These are phyloP conservation scores for Aspergillus fumigatus DNA, from an alignment of 2,329 filamentous ascomycete species.

Conservation along the genomic window DNA sequence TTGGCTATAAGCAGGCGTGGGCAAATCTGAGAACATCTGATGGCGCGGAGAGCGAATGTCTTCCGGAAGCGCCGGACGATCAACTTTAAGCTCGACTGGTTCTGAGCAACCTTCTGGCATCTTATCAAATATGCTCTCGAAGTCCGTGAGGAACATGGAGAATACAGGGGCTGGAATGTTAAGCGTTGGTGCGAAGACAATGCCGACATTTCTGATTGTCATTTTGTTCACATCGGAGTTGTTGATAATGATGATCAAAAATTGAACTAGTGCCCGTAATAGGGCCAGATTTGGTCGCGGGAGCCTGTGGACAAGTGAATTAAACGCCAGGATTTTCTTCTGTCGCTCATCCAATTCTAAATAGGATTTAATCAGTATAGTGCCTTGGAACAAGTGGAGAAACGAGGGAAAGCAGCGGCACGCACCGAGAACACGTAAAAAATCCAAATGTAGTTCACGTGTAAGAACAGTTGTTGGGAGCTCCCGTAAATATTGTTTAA, in stretches of 20 bases:
- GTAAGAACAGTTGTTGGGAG: conserved; percentile 88
- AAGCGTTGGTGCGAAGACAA: conserved; percentile 94
- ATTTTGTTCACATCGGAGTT: conserved; percentile 92
- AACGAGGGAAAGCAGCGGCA: conserved; percentile 1
- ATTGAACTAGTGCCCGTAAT: conserved; percentile 78
- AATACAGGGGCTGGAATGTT: conserved; percentile 96
- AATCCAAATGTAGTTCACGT: conserved; percentile 82
- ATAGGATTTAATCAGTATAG: conserved; percentile 6
- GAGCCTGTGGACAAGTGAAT: conserved; percentile 72
- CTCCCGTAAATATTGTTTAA: conserved; percentile 92
- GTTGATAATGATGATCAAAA: conserved; percentile 87
- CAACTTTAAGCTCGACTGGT: conserved; percentile 41
- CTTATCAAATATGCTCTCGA: conserved; percentile 75
- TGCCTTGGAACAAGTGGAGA: background rate
- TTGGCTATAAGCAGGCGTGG: conserved; percentile 60
- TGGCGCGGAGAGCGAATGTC: conserved; percentile 60
- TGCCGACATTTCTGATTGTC: conserved; percentile 95
- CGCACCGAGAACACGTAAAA: conserved; percentile 69
- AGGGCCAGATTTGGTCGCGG: conserved; percentile 77
- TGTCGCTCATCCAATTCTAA: conserved; percentile 66
- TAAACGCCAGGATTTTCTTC: conserved; percentile 73
- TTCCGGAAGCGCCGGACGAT: conserved; percentile 44
- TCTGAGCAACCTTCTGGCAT: conserved; percentile 46
- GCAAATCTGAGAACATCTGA: conserved; percentile 64
- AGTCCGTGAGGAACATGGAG: conserved; percentile 88